Evolutionary conservation across 495 filamentous ascomycete genomes (phyloP).

Genomic region (Talaromyces trachyspermus): DNA sequence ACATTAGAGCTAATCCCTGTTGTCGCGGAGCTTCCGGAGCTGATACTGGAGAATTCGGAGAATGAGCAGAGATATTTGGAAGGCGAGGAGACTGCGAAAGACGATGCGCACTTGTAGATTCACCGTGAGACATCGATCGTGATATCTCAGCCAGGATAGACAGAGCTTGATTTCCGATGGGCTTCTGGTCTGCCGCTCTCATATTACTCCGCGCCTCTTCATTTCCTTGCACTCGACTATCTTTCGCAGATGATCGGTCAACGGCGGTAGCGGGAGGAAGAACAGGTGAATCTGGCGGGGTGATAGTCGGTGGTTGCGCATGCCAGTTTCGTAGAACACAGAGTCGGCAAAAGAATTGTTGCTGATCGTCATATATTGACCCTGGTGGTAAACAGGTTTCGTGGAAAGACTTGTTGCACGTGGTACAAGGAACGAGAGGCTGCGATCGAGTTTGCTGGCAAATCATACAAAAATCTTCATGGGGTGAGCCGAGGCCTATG

Average conservation of each 20-base stretch:
- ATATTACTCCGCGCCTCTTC: neutral
- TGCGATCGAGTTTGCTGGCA: constrained; percentile 7
- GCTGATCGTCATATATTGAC: neutral
- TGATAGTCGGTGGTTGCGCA: constrained; percentile 9
- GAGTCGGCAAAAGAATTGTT: constrained; percentile 11
- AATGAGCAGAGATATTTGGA: neutral
- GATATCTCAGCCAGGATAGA: constrained; percentile 8
- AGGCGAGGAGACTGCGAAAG: neutral
- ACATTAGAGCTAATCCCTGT: too few relatives aligned
- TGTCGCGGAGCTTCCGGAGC: neutral
- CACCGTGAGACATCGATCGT: constrained; percentile 1
- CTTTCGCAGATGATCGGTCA: neutral
- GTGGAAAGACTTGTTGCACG: constrained; percentile 9
- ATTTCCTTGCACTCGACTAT: neutral
- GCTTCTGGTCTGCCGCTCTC: neutral
- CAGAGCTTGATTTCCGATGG: neutral
- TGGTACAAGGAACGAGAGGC: constrained; percentile 8
- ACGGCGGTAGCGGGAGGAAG: neutral
- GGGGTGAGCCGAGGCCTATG: constrained; percentile 3
- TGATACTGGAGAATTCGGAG: neutral
- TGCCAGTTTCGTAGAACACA: constrained; percentile 14
- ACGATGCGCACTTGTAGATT: too few relatives aligned
- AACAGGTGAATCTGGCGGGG: constrained; percentile 10
- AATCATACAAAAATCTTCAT: constrained; percentile 8
- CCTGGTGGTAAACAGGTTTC: constrained; percentile 7